A percentile compares a stretch with the other conserved stretches of the same genome.
Conservation (phyloP, 768 basidiomycete species). For the Auriculariales sp. region DNA sequence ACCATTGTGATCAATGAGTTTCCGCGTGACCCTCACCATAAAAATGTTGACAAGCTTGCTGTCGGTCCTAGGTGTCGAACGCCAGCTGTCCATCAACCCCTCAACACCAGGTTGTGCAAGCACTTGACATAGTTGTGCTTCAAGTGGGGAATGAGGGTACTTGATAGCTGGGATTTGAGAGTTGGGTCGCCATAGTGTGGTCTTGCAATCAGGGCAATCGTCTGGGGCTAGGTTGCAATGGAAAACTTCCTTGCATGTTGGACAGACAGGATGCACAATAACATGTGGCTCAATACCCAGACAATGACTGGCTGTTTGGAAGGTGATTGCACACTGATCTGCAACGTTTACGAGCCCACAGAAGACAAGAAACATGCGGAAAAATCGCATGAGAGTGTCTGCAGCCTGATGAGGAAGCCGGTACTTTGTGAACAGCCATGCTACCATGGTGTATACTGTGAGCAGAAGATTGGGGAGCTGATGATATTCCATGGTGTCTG, state of each 20-base stretch:
- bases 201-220: slow-evolving; percentile 9
- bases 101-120: slow-evolving; percentile 12
- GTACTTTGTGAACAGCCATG: background rate
- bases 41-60: slow-evolving; percentile 15
- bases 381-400: background rate
- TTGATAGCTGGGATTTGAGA: background rate
- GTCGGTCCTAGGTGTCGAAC: background rate
- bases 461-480: background rate
- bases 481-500: background rate
- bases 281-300: slow-evolving; percentile 11
- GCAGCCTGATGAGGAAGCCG: background rate
- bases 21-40: slow-evolving; percentile 14
- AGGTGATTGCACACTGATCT: slow-evolving; percentile 4
- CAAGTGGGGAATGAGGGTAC: background rate
- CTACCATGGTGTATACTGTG: background rate
- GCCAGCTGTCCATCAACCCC: slow-evolving; percentile 11
- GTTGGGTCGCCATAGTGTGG: background rate
- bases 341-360: background rate
- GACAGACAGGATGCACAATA: slow-evolving; percentile 12
- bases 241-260: slow-evolving; percentile 12
- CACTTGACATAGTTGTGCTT: background rate
- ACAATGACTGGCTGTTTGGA: slow-evolving; percentile 8
- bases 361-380: background rate
- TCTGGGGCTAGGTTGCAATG: slow-evolving; percentile 1
- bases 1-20: slow-evolving; percentile 14